phyloP scores from a whole-genome alignment of 805 yeast genomes.

The Ogataea salicorniae region DNA sequence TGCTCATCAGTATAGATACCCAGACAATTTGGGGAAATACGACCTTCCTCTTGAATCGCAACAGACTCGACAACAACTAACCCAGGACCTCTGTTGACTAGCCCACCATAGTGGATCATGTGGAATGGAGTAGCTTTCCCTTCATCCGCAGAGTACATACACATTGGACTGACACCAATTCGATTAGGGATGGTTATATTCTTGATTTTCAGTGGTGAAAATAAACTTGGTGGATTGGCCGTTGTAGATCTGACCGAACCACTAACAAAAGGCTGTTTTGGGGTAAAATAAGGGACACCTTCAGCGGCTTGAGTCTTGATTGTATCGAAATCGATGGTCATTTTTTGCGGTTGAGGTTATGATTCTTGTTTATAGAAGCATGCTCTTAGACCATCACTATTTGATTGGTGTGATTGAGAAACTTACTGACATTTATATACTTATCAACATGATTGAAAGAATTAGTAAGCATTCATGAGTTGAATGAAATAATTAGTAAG shows the following conservation, averaged over 20 bases:
- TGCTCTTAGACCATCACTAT: no score
- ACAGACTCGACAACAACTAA: conserved; percentile 43
- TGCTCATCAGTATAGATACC: conserved; percentile 50
- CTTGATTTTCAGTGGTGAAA: conserved; percentile 39
- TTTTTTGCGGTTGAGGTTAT: no score
- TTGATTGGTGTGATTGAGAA: no score
- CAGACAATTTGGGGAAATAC: conserved; percentile 24
- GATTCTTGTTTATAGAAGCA: no score
- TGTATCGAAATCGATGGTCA: conserved; percentile 2
- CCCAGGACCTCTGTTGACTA: conserved; percentile 46
- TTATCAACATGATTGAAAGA: no score
- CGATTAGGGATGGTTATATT: conserved; percentile 42
- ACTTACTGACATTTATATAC: no score
- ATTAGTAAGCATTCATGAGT: no score
- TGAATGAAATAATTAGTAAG: no score
- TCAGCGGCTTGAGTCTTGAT: conserved; percentile 3
- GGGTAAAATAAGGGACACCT: conserved; percentile 26
- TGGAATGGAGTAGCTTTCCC: conserved; percentile 43
- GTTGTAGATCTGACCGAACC: conserved; percentile 29
- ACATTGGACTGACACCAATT: conserved; percentile 54
- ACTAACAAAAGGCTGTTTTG: conserved; percentile 28
- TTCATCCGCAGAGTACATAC: conserved; percentile 42
- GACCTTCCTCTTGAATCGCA: conserved; percentile 14
- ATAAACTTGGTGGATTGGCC: conserved; percentile 32
- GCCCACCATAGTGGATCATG: conserved; percentile 42